Conservation (phyloP, 179 eudicot species). For the Patellifolia procumbens region DNA sequence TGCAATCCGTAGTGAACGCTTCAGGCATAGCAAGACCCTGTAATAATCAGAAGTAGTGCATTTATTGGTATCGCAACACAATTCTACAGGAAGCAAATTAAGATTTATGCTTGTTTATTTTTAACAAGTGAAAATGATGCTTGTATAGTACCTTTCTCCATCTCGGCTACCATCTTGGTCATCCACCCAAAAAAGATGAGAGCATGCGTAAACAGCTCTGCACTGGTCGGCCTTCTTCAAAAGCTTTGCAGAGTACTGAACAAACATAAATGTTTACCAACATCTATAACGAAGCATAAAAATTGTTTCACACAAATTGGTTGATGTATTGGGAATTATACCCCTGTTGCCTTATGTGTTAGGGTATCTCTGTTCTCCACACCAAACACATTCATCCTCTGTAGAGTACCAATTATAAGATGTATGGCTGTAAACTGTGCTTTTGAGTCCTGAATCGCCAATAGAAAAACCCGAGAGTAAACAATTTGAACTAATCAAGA, state of each 20-base stretch:
- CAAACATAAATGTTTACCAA: neutral
- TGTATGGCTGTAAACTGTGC: slow-evolving; percentile 97
- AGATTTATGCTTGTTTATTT: neutral
- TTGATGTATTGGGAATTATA: slow-evolving; percentile 30
- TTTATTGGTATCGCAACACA: neutral
- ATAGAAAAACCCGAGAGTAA: neutral
- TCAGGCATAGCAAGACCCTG: slow-evolving; percentile 92
- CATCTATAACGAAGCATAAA: neutral
- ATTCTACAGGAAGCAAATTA: neutral
- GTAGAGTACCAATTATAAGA: slow-evolving; percentile 89
- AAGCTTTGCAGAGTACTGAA: slow-evolving; percentile 93
- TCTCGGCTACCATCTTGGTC: slow-evolving; percentile 90
- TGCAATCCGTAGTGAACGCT: slow-evolving; percentile 93
- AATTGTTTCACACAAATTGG: neutral
- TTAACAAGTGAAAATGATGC: neutral
- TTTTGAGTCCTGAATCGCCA: slow-evolving; percentile 65
- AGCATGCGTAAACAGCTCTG: slow-evolving; percentile 94
- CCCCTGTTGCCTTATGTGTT: slow-evolving; percentile 98
- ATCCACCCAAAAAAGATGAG: slow-evolving; percentile 96
- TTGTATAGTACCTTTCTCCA: slow-evolving; percentile 72
- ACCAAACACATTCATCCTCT: slow-evolving; percentile 87
- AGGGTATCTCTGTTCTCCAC: slow-evolving; percentile 95
- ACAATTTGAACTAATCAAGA: slow-evolving; percentile 1
- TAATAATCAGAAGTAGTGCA: slow-evolving; percentile 15
- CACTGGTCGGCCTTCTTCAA: slow-evolving; percentile 96